Percentiles rank a stretch among this genome's conserved stretches.
phyloP scores from a whole-genome alignment of 352 stramenopile species.

The Phytophthora crassamura region DNA sequence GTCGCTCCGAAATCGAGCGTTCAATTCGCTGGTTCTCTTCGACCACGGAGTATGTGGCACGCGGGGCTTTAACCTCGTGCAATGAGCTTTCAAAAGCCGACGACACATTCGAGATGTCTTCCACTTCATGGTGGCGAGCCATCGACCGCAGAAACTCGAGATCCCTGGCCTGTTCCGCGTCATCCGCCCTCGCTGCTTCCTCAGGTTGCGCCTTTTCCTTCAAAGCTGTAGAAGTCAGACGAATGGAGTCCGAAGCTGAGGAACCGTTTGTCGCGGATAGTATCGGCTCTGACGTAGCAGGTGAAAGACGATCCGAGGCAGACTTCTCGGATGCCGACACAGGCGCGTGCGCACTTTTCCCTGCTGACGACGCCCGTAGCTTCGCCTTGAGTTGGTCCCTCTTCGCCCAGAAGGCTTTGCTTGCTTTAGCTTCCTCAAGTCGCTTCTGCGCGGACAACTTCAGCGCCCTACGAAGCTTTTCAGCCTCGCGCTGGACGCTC shows the following conservation, averaged over 20 bases:
- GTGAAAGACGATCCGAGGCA: slow-evolving; percentile 19
- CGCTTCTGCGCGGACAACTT: slow-evolving; percentile 79
- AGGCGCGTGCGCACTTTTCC: slow-evolving; percentile 18
- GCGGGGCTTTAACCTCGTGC: slow-evolving; percentile 9
- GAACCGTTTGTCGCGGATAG: slow-evolving; percentile 9
- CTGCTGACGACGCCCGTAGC: slow-evolving; percentile 29
- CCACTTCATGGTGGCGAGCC: slow-evolving; percentile 9
- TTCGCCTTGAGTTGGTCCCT: slow-evolving; percentile 57
- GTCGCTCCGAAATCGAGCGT: slow-evolving; percentile 4
- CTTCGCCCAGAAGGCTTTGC: slow-evolving; percentile 66
- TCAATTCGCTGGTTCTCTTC: slow-evolving; percentile 26
- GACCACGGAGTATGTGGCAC: slow-evolving; percentile 17
- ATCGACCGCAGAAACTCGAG: slow-evolving; percentile 18
- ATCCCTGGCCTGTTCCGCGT: slow-evolving; percentile 11
- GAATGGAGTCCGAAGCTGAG: slow-evolving; percentile 2
- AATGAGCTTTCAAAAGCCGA: slow-evolving; percentile 16
- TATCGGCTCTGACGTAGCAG: slow-evolving; percentile 16
- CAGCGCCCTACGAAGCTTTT: slow-evolving; percentile 65
- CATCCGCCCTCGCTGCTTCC: not conserved
- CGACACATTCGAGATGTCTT: slow-evolving; percentile 22
- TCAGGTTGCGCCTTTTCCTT: slow-evolving; percentile 8
- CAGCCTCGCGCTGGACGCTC: slow-evolving; percentile 68
- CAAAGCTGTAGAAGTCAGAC: slow-evolving; percentile 7
- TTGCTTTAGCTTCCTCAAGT: slow-evolving; percentile 80
- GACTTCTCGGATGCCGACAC: slow-evolving; percentile 9